phyloP scores from a whole-genome alignment of 257 asterid species.

The Ilex asprella region DNA sequence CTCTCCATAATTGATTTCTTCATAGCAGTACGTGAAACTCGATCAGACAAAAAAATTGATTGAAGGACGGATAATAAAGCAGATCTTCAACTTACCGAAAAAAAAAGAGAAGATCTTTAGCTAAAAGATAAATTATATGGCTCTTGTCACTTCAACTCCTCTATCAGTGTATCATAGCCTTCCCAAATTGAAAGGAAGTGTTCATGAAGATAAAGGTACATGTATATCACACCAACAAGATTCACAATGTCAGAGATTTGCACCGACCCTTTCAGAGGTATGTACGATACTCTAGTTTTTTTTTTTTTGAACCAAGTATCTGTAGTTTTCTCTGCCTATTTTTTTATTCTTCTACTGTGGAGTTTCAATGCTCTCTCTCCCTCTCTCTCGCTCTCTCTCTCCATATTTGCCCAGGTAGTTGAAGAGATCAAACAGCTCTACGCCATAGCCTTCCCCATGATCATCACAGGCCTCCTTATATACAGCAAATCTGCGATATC shows the following conservation, averaged over 20 bases:
- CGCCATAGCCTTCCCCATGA: constrained; percentile 61
- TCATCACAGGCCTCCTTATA: constrained; percentile 46
- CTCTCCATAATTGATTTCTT: too few species aligned
- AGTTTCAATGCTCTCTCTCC: too few species aligned
- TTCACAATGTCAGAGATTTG: constrained; percentile 5
- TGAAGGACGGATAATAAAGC: too few species aligned
- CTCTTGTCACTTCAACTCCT: constrained; percentile 26
- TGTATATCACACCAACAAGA: constrained; percentile 12
- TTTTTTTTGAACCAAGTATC: not conserved
- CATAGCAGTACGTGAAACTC: too few species aligned
- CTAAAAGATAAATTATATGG: constrained; percentile 21
- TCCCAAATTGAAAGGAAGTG: constrained; percentile 6
- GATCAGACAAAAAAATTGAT: not conserved
- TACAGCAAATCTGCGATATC: constrained; percentile 61
- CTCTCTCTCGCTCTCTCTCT: not conserved
- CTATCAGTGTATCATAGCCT: constrained; percentile 14
- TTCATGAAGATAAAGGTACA: not conserved
- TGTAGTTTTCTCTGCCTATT: too few species aligned
- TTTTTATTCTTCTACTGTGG: too few species aligned
- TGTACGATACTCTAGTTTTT: not conserved
- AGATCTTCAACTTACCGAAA: too few species aligned
- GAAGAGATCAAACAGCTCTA: constrained; percentile 49
- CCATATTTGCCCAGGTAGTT: constrained; percentile 26
- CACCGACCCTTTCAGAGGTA: constrained; percentile 36
- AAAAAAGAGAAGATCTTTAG: not conserved